Conservation (phyloP, 345 rosid genomes). For the Eucalyptus sp. region DNA sequence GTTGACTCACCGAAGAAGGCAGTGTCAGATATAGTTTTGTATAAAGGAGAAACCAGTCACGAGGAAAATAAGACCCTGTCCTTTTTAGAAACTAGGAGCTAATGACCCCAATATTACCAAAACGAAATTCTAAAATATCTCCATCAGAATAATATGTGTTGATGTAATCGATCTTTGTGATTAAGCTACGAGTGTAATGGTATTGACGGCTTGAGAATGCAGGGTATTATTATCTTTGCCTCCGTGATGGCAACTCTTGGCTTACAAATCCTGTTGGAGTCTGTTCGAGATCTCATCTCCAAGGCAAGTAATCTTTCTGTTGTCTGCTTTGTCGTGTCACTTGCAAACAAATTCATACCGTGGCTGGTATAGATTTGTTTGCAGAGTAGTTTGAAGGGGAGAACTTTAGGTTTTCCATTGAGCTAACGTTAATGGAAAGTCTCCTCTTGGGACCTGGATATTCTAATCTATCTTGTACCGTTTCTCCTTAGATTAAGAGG, state of each 20-base stretch:
- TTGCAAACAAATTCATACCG: neutral
- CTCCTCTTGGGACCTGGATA: neutral
- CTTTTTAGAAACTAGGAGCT: neutral
- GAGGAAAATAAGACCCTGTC: neutral
- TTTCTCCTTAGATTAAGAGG: neutral
- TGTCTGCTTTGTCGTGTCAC: neutral
- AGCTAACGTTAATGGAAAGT: neutral
- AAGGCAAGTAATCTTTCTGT: neutral
- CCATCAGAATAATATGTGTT: neutral
- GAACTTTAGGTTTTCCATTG: neutral
- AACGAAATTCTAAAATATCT: neutral
- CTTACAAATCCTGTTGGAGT: neutral
- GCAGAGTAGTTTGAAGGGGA: neutral
- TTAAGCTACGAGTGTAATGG: neutral
- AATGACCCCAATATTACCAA: neutral
- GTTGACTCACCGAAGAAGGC: neutral
- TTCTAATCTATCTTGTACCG: neutral
- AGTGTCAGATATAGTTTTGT: neutral
- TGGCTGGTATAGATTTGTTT: neutral
- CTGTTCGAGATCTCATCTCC: neutral
- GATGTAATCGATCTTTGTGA: neutral
- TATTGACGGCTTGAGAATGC: neutral
- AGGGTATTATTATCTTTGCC: neutral
- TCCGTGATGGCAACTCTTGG: neutral
- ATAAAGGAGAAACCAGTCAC: neutral